Conservation (phyloP, 345 rosid species). For the Citrus hindsii region DNA sequence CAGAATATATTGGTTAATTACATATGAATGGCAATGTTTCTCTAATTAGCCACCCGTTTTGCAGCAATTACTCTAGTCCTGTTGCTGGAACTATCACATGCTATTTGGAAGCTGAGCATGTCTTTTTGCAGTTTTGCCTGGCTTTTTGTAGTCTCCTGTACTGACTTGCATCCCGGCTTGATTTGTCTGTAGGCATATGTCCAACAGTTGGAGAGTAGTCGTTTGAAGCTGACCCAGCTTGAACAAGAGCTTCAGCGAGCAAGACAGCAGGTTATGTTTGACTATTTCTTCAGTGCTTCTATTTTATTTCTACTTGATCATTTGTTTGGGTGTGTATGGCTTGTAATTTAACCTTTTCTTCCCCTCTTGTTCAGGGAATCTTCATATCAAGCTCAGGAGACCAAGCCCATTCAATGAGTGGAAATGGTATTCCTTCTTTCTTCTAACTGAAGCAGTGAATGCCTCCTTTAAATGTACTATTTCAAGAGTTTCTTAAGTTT, state of each 20-base stretch:
- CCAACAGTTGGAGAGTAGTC: constrained; percentile 97
- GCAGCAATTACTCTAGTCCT: background rate
- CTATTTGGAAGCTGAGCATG: background rate
- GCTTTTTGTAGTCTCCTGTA: background rate
- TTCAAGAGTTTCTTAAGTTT: background rate
- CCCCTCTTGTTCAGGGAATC: constrained; percentile 55
- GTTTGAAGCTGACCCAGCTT: constrained; percentile 89
- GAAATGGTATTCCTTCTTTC: constrained; percentile 64
- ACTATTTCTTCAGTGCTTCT: constrained; percentile 11
- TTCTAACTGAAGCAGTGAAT: constrained; percentile 8
- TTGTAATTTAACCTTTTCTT: background rate
- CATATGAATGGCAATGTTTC: too few species aligned
- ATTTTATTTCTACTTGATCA: background rate
- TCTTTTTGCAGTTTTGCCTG: background rate
- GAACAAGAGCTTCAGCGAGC: constrained; percentile 99
- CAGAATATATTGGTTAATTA: too few species aligned
- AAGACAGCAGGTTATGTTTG: constrained; percentile 76
- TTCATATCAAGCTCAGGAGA: constrained; percentile 97
- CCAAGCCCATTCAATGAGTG: constrained; percentile 85
- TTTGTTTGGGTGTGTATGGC: background rate
- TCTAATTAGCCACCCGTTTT: background rate
- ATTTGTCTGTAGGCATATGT: constrained; percentile 74
- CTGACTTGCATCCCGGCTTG: constrained; percentile 7
- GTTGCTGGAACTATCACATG: background rate
- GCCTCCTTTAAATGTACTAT: constrained; percentile 1